These are phyloP conservation scores for Calycina marina DNA, from an alignment of 2,329 filamentous ascomycete species.

Conservation along the genomic window DNA sequence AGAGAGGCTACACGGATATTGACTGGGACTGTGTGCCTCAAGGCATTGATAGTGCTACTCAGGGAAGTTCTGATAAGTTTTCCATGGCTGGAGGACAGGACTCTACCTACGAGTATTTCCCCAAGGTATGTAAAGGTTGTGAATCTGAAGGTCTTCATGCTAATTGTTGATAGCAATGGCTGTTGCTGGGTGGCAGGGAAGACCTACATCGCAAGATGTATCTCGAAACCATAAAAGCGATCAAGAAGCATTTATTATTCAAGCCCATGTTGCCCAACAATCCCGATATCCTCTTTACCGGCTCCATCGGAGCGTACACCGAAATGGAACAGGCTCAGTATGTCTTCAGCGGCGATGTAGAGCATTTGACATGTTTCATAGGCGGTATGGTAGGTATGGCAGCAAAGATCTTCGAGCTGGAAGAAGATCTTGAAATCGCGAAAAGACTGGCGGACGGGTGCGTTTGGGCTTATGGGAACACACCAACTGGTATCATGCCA, in stretches of 20 bases:
- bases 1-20: conserved; percentile 6
- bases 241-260: conserved; percentile 62
- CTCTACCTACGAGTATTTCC: conserved; percentile 59
- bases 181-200: conserved; percentile 62
- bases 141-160: no score
- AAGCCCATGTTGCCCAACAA: conserved; percentile 56
- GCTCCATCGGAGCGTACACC: conserved; percentile 37
- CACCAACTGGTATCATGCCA: conserved; percentile 49
- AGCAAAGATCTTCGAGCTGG: conserved; percentile 43
- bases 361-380: conserved; percentile 52
- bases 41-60: conserved; percentile 36
- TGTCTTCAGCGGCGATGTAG: conserved; percentile 20
- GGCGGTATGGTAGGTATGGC: conserved; percentile 57
- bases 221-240: conserved; percentile 48
- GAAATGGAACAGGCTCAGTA: conserved; percentile 24
- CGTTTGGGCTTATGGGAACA: conserved; percentile 53
- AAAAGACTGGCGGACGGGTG: conserved; percentile 53
- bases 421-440: conserved; percentile 46
- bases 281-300: conserved; percentile 60
- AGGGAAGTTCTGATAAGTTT: conserved; percentile 32
- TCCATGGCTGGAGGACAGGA: conserved; percentile 52
- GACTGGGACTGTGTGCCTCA: conserved; percentile 39
- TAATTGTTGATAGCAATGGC: conserved; percentile 49
- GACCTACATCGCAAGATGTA: conserved; percentile 63
- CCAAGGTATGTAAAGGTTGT: conserved; percentile 38